Conservation (phyloP, 306 rosid species). For the Lathyrus sativus region DNA sequence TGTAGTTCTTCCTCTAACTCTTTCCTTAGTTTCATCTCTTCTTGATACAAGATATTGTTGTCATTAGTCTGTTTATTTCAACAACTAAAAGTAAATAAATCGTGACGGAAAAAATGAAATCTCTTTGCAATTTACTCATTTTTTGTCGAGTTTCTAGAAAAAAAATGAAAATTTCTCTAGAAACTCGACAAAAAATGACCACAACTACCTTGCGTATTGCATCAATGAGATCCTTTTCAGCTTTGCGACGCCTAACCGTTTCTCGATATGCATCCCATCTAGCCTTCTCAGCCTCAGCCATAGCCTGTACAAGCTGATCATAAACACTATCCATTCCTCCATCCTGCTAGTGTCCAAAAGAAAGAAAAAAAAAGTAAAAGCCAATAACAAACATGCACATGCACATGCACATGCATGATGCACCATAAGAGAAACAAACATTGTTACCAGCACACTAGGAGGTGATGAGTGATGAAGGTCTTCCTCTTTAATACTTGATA, state of each 20-base stretch:
- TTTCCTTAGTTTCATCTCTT: conserved; percentile 66
- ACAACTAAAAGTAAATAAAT: background rate
- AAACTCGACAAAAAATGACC: background rate
- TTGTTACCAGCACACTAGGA: conserved; percentile 58
- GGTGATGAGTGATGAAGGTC: conserved; percentile 53
- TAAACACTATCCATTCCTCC: conserved; percentile 53
- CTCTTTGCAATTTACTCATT: background rate
- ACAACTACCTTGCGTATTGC: conserved; percentile 61
- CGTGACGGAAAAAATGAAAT: background rate
- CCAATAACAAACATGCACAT: conserved; percentile 21
- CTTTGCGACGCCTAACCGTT: conserved; percentile 60
- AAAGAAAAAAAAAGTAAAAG: too few relatives aligned
- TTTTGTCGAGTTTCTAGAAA: too few relatives aligned
- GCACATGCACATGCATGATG: conserved; percentile 4
- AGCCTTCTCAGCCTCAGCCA: conserved; percentile 68
- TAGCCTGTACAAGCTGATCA: conserved; percentile 63
- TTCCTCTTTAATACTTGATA: conserved; percentile 39
- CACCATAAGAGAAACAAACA: conserved; percentile 7
- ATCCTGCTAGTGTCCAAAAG: conserved; percentile 57
- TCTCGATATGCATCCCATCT: conserved; percentile 61
- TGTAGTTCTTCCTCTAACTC: conserved; percentile 59
- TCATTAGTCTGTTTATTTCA: conserved; percentile 52
- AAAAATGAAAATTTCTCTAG: too few relatives aligned
- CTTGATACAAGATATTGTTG: conserved; percentile 47
- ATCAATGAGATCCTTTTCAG: conserved; percentile 70